Percentiles rank a stretch among this genome's conserved stretches.
These are phyloP conservation scores for Arthroderma sp. DNA, from an alignment of 2,329 filamentous ascomycete genomes.

Conservation along the genomic window DNA sequence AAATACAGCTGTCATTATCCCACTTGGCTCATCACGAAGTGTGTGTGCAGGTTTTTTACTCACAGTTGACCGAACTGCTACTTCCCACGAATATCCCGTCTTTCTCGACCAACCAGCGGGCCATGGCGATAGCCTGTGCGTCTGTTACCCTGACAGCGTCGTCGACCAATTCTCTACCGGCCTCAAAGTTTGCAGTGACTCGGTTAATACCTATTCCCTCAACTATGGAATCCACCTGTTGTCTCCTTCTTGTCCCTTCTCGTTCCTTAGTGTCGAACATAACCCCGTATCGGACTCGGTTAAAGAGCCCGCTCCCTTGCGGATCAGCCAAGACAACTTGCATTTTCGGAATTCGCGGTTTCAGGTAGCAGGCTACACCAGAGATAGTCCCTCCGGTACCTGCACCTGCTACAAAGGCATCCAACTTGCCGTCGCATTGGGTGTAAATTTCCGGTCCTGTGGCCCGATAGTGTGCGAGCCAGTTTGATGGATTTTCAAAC, in stretches of 20 bases:
- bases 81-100: constrained; percentile 92
- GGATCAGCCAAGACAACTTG: constrained; percentile 80
- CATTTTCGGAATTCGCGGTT: constrained; percentile 52
- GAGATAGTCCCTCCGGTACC: constrained; percentile 90
- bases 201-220: constrained; percentile 94
- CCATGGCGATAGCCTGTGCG: constrained; percentile 81
- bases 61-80: constrained; percentile 90
- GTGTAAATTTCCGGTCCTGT: constrained; percentile 83
- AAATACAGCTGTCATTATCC: constrained; percentile 6
- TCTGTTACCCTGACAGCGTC: constrained; percentile 84
- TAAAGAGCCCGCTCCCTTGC: constrained; percentile 84
- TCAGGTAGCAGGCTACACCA: constrained; percentile 72
- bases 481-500: constrained; percentile 86
- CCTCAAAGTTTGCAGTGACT: constrained; percentile 85
- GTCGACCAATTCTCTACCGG: constrained; percentile 71
- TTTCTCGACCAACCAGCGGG: constrained; percentile 87
- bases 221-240: constrained; percentile 90
- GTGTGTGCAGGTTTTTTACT: constrained; percentile 18
- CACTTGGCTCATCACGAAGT: constrained; percentile 7
- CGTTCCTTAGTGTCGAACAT: constrained; percentile 86
- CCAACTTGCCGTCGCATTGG: constrained; percentile 61
- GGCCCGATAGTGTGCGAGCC: constrained; percentile 62
- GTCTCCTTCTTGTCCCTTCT: constrained; percentile 76
- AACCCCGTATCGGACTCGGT: constrained; percentile 82
- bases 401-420: constrained; percentile 85